Conservation (phyloP, 2,329 filamentous ascomycete species). For the Pseudogymnoascus sp. region DNA sequence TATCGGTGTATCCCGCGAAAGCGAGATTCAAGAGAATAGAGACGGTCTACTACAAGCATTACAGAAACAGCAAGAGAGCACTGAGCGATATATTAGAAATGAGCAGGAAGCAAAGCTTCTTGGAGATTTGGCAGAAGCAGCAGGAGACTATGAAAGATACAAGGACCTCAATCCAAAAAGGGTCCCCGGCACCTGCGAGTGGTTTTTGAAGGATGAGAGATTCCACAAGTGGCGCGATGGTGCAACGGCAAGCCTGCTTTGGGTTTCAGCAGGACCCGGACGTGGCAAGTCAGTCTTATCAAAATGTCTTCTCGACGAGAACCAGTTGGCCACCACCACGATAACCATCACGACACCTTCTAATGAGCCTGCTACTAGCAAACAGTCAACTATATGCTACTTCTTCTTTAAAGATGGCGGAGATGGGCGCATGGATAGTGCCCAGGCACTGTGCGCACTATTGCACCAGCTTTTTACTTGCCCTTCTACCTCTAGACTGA, state of each 20-base stretch:
- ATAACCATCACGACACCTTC: background rate
- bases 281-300: background rate
- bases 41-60: background rate
- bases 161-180: background rate
- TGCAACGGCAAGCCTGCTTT: background rate
- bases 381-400: background rate
- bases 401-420: background rate
- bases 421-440: background rate
- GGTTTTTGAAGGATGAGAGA: background rate
- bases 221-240: background rate
- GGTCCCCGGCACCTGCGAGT: background rate
- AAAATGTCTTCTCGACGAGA: background rate
- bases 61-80: background rate
- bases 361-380: background rate
- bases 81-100: background rate
- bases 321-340: background rate
- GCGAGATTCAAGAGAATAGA: background rate
- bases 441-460: background rate
- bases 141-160: background rate
- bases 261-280: background rate
- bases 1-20: background rate
- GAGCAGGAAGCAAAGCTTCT: background rate
- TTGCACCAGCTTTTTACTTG: background rate
- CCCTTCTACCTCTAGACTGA: background rate
- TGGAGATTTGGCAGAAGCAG: background rate